Percentiles rank a stretch among this genome's conserved stretches.
phyloP scores from a whole-genome alignment of 1,284 basidiomycete species.

The Ganoderma leucocontextum region DNA sequence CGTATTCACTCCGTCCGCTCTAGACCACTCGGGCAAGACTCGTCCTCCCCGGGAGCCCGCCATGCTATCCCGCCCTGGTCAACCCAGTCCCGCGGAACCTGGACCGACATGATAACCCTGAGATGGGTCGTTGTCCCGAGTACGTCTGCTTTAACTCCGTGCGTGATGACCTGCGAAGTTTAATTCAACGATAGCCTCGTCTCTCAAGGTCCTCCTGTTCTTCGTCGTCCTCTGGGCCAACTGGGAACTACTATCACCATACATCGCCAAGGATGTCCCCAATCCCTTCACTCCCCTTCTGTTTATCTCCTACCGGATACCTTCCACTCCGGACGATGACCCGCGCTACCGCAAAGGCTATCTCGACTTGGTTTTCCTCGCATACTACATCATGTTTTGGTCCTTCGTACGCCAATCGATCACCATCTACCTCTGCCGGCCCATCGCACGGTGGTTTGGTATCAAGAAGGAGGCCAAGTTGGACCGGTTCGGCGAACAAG shows the following conservation, averaged over 20 bases:
- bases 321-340: constrained; percentile 60
- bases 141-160: constrained; percentile 45
- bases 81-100: constrained; percentile 46
- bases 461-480: constrained; percentile 75
- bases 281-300: constrained; percentile 86
- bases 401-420: constrained; percentile 89
- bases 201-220: constrained; percentile 79
- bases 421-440: constrained; percentile 76
- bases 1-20: background rate
- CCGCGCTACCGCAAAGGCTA: constrained; percentile 84
- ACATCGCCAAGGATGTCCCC: constrained; percentile 54
- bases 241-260: constrained; percentile 68
- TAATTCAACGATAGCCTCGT: constrained; percentile 56
- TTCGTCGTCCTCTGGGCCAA: constrained; percentile 78
- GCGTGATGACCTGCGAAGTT: background rate
- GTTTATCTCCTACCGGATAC: constrained; percentile 76
- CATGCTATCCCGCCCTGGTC: constrained; percentile 30
- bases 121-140: constrained; percentile 83
- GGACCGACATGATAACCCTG: constrained; percentile 56
- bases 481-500: constrained; percentile 90
- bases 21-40: constrained; percentile 25
- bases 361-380: constrained; percentile 84
- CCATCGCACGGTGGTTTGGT: constrained; percentile 76
- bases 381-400: constrained; percentile 91
- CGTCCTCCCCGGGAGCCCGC: constrained; percentile 22